Percentiles rank a stretch among this genome's conserved stretches.
Evolutionary conservation across 768 basidiomycete genomes (phyloP).

Genomic region (Lactarius sp.): DNA sequence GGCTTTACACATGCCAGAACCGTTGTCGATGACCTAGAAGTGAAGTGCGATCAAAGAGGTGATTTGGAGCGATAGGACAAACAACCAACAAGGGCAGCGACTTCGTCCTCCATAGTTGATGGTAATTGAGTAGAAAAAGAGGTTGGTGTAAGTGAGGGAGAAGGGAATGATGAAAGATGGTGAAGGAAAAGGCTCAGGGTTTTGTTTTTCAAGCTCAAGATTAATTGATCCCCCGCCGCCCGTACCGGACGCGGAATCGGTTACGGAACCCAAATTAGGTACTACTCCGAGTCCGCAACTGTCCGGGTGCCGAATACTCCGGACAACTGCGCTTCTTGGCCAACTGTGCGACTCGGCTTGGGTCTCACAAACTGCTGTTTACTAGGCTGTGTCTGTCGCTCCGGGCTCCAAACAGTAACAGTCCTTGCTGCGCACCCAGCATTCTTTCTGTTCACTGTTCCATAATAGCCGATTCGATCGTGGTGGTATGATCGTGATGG

Average conservation of each 20-base stretch:
- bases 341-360: not conserved
- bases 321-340: slow-evolving; percentile 16
- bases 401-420: not conserved
- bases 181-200: no score
- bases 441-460: not conserved
- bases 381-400: not conserved
- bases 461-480: not conserved
- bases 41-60: not conserved
- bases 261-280: slow-evolving; percentile 2
- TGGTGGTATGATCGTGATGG: not conserved
- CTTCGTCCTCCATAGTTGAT: slow-evolving; percentile 57
- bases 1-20: slow-evolving; percentile 99
- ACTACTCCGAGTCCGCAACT: not conserved
- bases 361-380: not conserved
- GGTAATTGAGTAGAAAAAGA: slow-evolving; percentile 17
- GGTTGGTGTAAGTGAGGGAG: not conserved
- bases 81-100: slow-evolving; percentile 47
- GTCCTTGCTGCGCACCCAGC: slow-evolving; percentile 1
- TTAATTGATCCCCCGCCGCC: slow-evolving; percentile 6
- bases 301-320: not conserved
- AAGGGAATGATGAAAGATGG: slow-evolving; percentile 1
- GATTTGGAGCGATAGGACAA: slow-evolving; percentile 9
- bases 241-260: not conserved
- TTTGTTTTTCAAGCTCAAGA: not conserved
- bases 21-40: slow-evolving; percentile 79